Percentiles rank a stretch among this genome's conserved stretches.
These are phyloP conservation scores for Rachicladosporium sp. DNA, from an alignment of 2,329 filamentous ascomycete genomes.

Conservation along the genomic window DNA sequence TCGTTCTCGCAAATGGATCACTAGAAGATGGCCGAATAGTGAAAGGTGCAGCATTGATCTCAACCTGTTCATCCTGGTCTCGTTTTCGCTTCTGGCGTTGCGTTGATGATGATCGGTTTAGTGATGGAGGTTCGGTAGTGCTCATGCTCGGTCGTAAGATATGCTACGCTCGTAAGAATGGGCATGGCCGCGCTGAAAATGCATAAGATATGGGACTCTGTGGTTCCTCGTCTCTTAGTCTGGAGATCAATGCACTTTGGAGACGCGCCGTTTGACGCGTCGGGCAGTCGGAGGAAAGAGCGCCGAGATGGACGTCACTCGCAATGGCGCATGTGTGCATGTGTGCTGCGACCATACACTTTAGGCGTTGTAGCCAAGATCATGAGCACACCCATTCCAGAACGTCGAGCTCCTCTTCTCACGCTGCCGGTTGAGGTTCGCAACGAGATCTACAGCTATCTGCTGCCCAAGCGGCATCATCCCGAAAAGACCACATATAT, in stretches of 20 bases:
- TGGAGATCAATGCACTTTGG: background rate
- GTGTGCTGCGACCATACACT: background rate
- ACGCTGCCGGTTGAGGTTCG: constrained; percentile 29
- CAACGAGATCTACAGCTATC: constrained; percentile 24
- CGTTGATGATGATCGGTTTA: background rate
- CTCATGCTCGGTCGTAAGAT: constrained; percentile 4
- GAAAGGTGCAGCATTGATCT: constrained; percentile 16
- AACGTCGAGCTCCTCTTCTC: constrained; percentile 9
- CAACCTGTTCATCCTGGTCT: constrained; percentile 3
- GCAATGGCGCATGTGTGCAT: background rate
- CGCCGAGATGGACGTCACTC: background rate
- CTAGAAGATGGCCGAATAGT: constrained; percentile 13
- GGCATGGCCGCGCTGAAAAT: constrained; percentile 5
- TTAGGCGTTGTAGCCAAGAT: background rate
- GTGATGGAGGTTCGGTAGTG: constrained; percentile 2
- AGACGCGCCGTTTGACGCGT: background rate
- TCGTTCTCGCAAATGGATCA: constrained; percentile 15
- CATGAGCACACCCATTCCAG: background rate
- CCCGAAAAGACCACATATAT: constrained; percentile 2
- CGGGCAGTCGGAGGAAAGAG: background rate
- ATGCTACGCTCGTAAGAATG: constrained; percentile 4
- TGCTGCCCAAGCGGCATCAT: constrained; percentile 15
- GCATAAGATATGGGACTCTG: constrained; percentile 1
- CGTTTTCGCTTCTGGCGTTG: constrained; percentile 10
- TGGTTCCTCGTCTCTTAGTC: background rate